Conservation (phyloP, 2,329 filamentous ascomycete species). For the Trichoderma sp. region DNA sequence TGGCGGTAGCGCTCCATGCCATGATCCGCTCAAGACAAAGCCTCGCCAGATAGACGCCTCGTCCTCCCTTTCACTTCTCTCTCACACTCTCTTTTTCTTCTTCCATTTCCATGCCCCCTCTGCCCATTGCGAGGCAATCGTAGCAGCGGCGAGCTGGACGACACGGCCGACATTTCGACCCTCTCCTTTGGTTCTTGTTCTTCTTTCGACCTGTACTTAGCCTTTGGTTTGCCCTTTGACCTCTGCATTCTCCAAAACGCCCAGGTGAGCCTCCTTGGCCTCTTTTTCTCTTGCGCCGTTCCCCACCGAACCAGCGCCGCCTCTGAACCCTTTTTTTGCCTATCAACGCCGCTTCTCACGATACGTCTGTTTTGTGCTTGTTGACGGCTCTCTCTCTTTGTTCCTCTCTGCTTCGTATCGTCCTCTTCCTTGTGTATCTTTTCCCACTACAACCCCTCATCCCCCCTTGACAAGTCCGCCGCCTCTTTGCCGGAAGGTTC, state of each 20-base stretch:
- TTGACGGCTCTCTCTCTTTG: background rate
- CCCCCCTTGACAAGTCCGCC: constrained; percentile 23
- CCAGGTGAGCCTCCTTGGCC: constrained; percentile 34
- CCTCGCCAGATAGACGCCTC: constrained; percentile 39
- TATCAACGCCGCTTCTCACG: background rate
- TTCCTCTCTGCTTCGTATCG: background rate
- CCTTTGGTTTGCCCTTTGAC: constrained; percentile 1
- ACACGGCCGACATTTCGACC: constrained; percentile 31
- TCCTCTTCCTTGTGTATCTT: constrained; percentile 7
- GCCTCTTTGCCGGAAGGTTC: constrained; percentile 9
- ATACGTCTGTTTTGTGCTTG: background rate
- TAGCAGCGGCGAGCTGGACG: constrained; percentile 42
- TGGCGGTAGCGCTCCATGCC: background rate
- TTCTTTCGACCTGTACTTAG: background rate
- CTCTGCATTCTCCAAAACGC: constrained; percentile 4
- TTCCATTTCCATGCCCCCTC: constrained; percentile 37
- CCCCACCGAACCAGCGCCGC: constrained; percentile 19
- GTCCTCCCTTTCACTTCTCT: constrained; percentile 26
- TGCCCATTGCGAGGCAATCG: constrained; percentile 44
- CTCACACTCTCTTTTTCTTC: constrained; percentile 32
- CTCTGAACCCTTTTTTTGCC: constrained; percentile 19
- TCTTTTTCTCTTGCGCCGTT: constrained; percentile 18
- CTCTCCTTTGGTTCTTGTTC: constrained; percentile 28
- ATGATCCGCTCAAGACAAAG: constrained; percentile 38
- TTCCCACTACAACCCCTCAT: background rate